These are phyloP conservation scores for Wickerhamiella vanderwaltii DNA, from an alignment of 805 yeast genomes.

Conservation along the genomic window DNA sequence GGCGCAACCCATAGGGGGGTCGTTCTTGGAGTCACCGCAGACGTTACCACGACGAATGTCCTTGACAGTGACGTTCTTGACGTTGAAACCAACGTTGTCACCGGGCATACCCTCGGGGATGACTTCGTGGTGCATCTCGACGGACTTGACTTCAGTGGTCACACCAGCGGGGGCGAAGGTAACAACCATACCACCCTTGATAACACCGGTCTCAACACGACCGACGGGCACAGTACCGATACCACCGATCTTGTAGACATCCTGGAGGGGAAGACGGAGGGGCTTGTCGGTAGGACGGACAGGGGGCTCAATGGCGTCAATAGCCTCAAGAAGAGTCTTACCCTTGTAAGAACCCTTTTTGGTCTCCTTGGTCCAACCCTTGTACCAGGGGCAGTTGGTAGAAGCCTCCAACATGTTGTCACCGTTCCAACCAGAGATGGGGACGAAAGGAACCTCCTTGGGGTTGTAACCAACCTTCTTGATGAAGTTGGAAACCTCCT, in stretches of 20 bases:
- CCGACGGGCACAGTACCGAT: conserved; percentile 89
- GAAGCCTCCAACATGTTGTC: conserved; percentile 84
- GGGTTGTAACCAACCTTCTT: conserved; percentile 99
- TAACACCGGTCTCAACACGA: conserved; percentile 85
- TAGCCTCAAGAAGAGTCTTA: conserved; percentile 74
- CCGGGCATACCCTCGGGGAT: conserved; percentile 74
- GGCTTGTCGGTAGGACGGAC: conserved; percentile 75
- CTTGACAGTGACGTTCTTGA: conserved; percentile 80
- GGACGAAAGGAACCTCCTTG: conserved; percentile 95
- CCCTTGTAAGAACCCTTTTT: conserved; percentile 60
- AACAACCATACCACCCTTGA: conserved; percentile 85
- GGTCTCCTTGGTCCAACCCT: conserved; percentile 76
- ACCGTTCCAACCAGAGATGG: conserved; percentile 88
- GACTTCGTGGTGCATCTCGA: conserved; percentile 79
- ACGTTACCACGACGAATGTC: conserved; percentile 91
- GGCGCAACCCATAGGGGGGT: conserved; percentile 68
- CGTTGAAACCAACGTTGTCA: conserved; percentile 85
- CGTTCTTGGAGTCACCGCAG: conserved; percentile 81
- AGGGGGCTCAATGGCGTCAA: conserved; percentile 73
- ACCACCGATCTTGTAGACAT: conserved; percentile 89
- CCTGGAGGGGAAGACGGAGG: conserved; percentile 80
- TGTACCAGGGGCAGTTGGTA: conserved; percentile 75
- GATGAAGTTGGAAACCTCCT: conserved; percentile 97
- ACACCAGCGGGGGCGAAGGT: conserved; percentile 85
- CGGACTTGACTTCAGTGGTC: conserved; percentile 82